Percentiles rank a stretch among this genome's conserved stretches.
phyloP scores from a whole-genome alignment of 306 rosid genomes.

The Benincasa hispida region DNA sequence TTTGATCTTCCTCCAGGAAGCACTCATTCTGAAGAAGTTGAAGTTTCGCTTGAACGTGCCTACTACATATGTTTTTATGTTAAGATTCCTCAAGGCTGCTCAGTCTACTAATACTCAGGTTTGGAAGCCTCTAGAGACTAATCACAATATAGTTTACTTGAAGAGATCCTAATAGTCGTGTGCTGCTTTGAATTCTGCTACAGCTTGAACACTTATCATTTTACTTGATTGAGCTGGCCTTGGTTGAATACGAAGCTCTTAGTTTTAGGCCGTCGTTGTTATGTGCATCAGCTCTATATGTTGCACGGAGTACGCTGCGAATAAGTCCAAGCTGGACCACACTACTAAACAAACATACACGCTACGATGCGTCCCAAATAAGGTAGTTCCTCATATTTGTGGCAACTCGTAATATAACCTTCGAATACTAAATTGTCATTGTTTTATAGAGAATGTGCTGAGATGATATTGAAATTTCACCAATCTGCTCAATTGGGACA shows the following conservation, averaged over 20 bases:
- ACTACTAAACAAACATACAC: constrained; percentile 57
- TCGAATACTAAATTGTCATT: not conserved
- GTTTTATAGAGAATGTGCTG: constrained; percentile 44
- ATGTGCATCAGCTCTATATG: constrained; percentile 82
- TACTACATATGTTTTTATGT: constrained; percentile 81
- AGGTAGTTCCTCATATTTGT: constrained; percentile 24
- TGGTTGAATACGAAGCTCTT: constrained; percentile 68
- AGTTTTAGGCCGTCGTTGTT: constrained; percentile 68
- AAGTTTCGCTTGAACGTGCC: constrained; percentile 76
- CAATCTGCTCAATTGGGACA: constrained; percentile 48
- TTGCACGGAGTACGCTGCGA: constrained; percentile 64
- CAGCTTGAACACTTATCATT: constrained; percentile 79
- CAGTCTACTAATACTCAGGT: constrained; percentile 69
- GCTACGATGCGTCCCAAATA: constrained; percentile 49
- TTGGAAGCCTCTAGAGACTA: not conserved
- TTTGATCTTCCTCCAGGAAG: constrained; percentile 48
- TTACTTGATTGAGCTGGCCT: constrained; percentile 56
- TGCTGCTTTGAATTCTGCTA: constrained; percentile 5
- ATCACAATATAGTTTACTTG: not conserved
- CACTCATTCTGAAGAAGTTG: constrained; percentile 49
- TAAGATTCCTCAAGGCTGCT: constrained; percentile 89
- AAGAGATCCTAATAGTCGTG: not conserved
- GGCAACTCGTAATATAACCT: not conserved
- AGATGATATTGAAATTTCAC: constrained; percentile 61
- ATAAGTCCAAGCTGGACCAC: constrained; percentile 65